These are phyloP conservation scores for Stagonosporopsis vannaccii DNA, from an alignment of 2,329 filamentous ascomycete genomes.

Conservation along the genomic window DNA sequence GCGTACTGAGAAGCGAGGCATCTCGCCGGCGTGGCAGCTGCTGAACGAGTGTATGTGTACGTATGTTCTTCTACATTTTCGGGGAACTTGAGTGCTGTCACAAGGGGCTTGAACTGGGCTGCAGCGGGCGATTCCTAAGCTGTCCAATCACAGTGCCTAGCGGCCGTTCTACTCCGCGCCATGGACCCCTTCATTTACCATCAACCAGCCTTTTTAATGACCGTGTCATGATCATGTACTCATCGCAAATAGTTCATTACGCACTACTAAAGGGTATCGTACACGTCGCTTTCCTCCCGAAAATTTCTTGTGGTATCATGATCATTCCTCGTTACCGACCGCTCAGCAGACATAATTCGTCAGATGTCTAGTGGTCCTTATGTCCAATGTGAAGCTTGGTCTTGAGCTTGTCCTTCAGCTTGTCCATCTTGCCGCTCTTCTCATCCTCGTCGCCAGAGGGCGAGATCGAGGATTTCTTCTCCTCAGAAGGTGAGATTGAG, in stretches of 20 bases:
- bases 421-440: constrained; percentile 48
- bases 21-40: constrained; percentile 20
- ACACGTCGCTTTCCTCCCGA: constrained; percentile 6
- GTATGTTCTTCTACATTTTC: not conserved
- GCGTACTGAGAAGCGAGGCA: constrained; percentile 43
- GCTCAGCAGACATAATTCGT: constrained; percentile 2
- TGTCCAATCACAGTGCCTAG: constrained; percentile 4
- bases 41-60: constrained; percentile 1
- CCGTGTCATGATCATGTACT: not conserved
- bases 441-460: constrained; percentile 27
- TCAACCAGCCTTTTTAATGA: not conserved
- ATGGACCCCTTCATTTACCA: not conserved
- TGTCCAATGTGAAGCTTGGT: constrained; percentile 66
- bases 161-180: constrained; percentile 6
- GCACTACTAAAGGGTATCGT: constrained; percentile 17
- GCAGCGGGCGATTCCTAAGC: not conserved
- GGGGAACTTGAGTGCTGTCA: not conserved
- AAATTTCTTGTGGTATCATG: constrained; percentile 34
- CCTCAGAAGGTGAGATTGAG: constrained; percentile 13
- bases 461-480: constrained; percentile 15
- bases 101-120: constrained; percentile 1
- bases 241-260: constrained; percentile 10
- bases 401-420: constrained; percentile 68
- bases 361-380: constrained; percentile 38
- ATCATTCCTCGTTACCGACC: constrained; percentile 17